Evolutionary conservation across 352 stramenopile species (phyloP).

Genomic region (Phytophthora quininea): DNA sequence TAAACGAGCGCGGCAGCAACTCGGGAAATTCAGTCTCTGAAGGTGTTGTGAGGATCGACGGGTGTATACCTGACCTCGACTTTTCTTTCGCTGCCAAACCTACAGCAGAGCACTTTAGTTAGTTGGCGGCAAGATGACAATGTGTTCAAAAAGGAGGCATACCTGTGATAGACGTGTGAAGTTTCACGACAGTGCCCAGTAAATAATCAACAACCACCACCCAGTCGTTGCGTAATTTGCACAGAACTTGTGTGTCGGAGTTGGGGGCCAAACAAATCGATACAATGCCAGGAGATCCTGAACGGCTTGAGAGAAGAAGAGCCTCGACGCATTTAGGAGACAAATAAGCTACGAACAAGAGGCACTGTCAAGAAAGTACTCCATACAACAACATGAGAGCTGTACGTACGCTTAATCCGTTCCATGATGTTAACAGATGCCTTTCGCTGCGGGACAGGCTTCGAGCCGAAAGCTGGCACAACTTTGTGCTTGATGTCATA

Average conservation of each 20-base stretch:
- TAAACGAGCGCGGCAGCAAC: slow-evolving; percentile 26
- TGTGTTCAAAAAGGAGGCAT: background rate
- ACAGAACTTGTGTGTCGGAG: slow-evolving; percentile 50
- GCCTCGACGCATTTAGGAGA: slow-evolving; percentile 33
- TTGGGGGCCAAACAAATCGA: slow-evolving; percentile 46
- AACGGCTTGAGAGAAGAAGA: slow-evolving; percentile 35
- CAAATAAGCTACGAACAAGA: slow-evolving; percentile 28
- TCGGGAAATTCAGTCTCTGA: slow-evolving; percentile 29
- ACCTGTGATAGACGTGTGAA: slow-evolving; percentile 67
- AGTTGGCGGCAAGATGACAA: background rate
- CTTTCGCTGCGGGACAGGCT: slow-evolving; percentile 58
- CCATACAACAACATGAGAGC: background rate
- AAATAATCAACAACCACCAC: slow-evolving; percentile 61
- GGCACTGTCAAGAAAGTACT: background rate
- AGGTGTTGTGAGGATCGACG: slow-evolving; percentile 38
- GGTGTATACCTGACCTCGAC: slow-evolving; percentile 25
- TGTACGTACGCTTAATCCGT: slow-evolving; percentile 50
- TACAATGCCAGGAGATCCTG: slow-evolving; percentile 41
- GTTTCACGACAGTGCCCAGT: slow-evolving; percentile 43
- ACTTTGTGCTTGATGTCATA: slow-evolving; percentile 71
- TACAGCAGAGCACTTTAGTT: slow-evolving; percentile 5
- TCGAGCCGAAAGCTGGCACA: slow-evolving; percentile 71
- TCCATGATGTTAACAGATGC: slow-evolving; percentile 49
- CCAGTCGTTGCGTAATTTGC: slow-evolving; percentile 80
- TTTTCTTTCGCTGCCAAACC: slow-evolving; percentile 20